Percentiles rank a stretch among this genome's conserved stretches.
phyloP scores from a whole-genome alignment of 2,329 filamentous ascomycete species.

The Ophiocordyceps camponoti-rufipedis region DNA sequence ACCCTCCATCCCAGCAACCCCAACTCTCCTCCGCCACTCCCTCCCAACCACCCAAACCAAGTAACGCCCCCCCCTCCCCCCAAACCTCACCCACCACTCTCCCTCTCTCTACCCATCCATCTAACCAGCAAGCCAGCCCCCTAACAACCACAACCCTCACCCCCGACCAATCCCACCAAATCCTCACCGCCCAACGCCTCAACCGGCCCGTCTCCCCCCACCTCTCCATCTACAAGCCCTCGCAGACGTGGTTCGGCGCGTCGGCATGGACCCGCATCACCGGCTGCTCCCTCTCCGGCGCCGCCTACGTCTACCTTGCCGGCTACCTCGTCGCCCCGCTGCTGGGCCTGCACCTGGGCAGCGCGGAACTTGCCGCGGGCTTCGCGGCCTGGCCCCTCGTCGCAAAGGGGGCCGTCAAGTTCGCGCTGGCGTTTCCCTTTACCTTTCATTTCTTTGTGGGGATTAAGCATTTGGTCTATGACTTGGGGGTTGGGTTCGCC shows the following conservation, averaged over 20 bases:
- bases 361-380: constrained; percentile 38
- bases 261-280: constrained; percentile 66
- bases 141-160: constrained; percentile 40
- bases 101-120: background rate
- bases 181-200: constrained; percentile 68
- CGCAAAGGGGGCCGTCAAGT: constrained; percentile 39
- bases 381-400: constrained; percentile 40
- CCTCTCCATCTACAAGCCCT: constrained; percentile 66
- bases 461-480: constrained; percentile 33
- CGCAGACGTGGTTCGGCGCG: constrained; percentile 69
- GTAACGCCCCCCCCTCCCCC: constrained; percentile 14
- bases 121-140: constrained; percentile 16
- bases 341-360: constrained; percentile 46
- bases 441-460: constrained; percentile 39
- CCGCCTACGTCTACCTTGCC: constrained; percentile 62
- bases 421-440: constrained; percentile 39
- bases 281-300: constrained; percentile 52
- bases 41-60: constrained; percentile 20
- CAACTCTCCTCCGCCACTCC: too few relatives aligned
- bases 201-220: constrained; percentile 72
- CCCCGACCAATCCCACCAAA: constrained; percentile 31
- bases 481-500: constrained; percentile 30
- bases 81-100: too few relatives aligned
- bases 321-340: constrained; percentile 68
- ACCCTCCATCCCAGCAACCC: background rate